Evolutionary conservation across 2,329 filamentous ascomycete species (phyloP), one percentile per base, ranked within the genome.

Genomic region (Penicillium polonicum): DNA sequence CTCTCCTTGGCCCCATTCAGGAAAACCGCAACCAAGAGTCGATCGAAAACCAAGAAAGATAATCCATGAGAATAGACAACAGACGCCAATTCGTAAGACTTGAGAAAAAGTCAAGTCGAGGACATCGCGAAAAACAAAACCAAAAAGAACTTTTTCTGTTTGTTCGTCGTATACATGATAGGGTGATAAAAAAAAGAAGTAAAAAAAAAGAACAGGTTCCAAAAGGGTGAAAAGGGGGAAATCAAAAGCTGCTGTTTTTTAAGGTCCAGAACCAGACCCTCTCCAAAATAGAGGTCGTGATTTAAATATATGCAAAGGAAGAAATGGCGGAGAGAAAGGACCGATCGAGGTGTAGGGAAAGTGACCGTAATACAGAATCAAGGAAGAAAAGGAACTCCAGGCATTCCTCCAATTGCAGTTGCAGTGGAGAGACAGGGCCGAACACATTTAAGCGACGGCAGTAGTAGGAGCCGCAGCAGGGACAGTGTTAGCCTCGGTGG

Each of bases 51-150:
- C 60, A 64, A 69, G 66, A 71, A 66, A 72, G 65, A 71, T 71
- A 57, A 72, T 66, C 67, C 66, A 62, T 65, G 64, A 69, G 68
- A 72, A 69, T 59, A 65, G 59, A 53, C 60, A 73, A 71, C 65
- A 75, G 73, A 76, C 74, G 75, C 74, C 74, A 72, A 72, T 74
- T 74, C 72, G 68, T 75, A 70, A 76, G 70, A 72, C 68, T 68
- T 72, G 67, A 72, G 63, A 63, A 62, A 67, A 33, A 66, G 64
- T 68, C 68, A 70, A 72, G 67, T 65, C 70, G 53, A 60, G 67
- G 65, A 72, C 64, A 69, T 75, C 70, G 70, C 76, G 70, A 72
- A 68, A 68, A 55, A 53, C 39, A 54, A 58, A 53, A 57, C 52
- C 52, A 59, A 44, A 46, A 57, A 48, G 21, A 58, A 60, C 50